These are phyloP conservation scores for Termitomyces sp. DNA, from an alignment of 768 basidiomycete species.

Conservation along the genomic window DNA sequence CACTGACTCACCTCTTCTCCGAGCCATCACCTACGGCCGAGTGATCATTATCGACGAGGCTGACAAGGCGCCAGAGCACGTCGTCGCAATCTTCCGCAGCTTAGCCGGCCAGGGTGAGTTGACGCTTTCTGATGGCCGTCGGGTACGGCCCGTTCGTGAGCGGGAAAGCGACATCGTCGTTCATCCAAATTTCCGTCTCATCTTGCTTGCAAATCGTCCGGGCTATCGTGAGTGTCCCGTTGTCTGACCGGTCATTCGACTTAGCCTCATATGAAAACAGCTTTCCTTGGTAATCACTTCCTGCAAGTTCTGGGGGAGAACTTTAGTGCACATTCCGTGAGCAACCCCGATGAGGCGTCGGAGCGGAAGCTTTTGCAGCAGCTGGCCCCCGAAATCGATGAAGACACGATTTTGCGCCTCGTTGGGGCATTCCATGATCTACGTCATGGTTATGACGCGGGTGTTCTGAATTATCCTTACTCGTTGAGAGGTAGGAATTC, in stretches of 20 bases:
- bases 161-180: slow-evolving; percentile 55
- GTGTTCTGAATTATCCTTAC: slow-evolving; percentile 62
- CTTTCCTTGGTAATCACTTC: slow-evolving; percentile 73
- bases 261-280: slow-evolving; percentile 26
- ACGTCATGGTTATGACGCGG: slow-evolving; percentile 53
- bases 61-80: slow-evolving; percentile 72
- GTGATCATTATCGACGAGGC: slow-evolving; percentile 72
- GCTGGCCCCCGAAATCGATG: slow-evolving; percentile 56
- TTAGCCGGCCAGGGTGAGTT: slow-evolving; percentile 64
- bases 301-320: slow-evolving; percentile 68
- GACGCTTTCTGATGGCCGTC: slow-evolving; percentile 59
- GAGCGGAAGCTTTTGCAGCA: slow-evolving; percentile 57
- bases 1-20: slow-evolving; percentile 63
- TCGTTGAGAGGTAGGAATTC: slow-evolving; percentile 51
- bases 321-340: slow-evolving; percentile 63
- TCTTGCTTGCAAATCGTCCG: slow-evolving; percentile 63
- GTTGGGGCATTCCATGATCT: slow-evolving; percentile 66
- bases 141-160: slow-evolving; percentile 44
- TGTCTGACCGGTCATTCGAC: not conserved
- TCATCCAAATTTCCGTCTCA: slow-evolving; percentile 60
- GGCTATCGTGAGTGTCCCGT: slow-evolving; percentile 58
- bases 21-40: slow-evolving; percentile 57
- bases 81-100: slow-evolving; percentile 68
- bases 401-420: slow-evolving; percentile 51
- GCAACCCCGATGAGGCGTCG: slow-evolving; percentile 66